Evolutionary conservation across 163 green algal species (phyloP).

Genomic region (Chloroidium sp.): DNA sequence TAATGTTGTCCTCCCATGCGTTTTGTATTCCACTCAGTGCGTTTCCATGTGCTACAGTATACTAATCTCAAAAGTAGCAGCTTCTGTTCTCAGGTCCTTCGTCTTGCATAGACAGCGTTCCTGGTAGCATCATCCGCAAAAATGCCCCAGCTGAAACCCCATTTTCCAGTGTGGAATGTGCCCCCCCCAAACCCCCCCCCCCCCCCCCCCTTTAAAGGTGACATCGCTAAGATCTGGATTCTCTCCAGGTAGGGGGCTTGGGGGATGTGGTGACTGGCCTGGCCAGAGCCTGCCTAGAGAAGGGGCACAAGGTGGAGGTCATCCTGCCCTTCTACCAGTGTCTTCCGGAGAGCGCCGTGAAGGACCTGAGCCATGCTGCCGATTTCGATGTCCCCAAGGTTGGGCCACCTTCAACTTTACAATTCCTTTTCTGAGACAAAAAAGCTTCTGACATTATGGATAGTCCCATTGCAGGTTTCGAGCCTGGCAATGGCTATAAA

Average conservation of each 20-base stretch:
- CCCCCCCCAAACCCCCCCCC: neutral
- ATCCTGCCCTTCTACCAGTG: conserved; percentile 32
- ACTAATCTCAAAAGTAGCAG: too few relatives aligned
- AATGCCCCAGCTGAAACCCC: too few relatives aligned
- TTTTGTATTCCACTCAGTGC: too few relatives aligned
- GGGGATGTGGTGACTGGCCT: conserved; percentile 93
- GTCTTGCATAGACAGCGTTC: too few relatives aligned
- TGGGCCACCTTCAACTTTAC: neutral
- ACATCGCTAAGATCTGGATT: neutral
- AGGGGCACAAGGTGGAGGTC: conserved; percentile 65
- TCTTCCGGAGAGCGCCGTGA: conserved; percentile 45
- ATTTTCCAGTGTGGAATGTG: too few relatives aligned
- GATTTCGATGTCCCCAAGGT: conserved; percentile 75
- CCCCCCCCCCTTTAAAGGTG: neutral
- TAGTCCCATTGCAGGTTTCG: neutral
- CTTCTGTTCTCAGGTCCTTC: too few relatives aligned
- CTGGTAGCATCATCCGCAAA: too few relatives aligned
- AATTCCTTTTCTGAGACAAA: neutral
- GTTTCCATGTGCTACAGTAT: too few relatives aligned
- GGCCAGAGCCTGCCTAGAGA: conserved; percentile 69
- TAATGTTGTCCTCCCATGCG: too few relatives aligned
- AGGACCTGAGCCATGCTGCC: conserved; percentile 54
- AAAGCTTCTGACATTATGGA: neutral
- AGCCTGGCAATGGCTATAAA: neutral
- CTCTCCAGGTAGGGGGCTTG: conserved; percentile 73